Evolutionary conservation across 2,329 filamentous ascomycete species (phyloP).

Genomic region (Bipolaris zeicola): DNA sequence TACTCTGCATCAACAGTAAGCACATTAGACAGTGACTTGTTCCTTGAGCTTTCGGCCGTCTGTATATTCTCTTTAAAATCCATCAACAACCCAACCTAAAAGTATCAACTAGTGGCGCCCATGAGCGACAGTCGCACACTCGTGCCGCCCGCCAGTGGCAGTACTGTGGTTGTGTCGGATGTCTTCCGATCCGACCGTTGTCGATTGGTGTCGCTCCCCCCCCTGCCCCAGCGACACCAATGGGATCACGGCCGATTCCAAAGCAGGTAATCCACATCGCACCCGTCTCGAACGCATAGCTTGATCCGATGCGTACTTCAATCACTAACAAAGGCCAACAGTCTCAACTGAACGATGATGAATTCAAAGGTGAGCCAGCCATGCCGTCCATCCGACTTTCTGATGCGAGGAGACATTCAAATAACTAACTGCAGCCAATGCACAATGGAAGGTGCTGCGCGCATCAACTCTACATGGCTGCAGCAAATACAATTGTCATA

Average conservation of each 20-base stretch:
- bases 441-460: background rate
- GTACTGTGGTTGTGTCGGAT: too few relatives aligned
- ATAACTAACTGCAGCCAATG: background rate
- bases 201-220: too few relatives aligned
- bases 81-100: too few relatives aligned
- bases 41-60: too few relatives aligned
- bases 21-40: too few relatives aligned
- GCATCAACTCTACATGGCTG: conserved; percentile 3
- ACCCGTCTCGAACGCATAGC: background rate
- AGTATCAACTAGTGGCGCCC: too few relatives aligned
- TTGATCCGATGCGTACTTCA: background rate
- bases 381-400: background rate
- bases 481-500: background rate
- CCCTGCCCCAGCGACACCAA: background rate
- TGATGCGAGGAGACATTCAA: background rate
- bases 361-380: background rate
- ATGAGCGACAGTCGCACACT: too few relatives aligned
- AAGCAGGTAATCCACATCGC: background rate
- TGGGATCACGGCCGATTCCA: background rate
- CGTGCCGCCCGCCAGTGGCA: too few relatives aligned
- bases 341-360: background rate
- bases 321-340: background rate
- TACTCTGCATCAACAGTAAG: too few relatives aligned
- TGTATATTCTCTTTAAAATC: too few relatives aligned
- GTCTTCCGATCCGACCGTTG: too few relatives aligned